Evolutionary conservation across 2,329 filamentous ascomycete species (phyloP).

Genomic region (Elsinoe batatas): DNA sequence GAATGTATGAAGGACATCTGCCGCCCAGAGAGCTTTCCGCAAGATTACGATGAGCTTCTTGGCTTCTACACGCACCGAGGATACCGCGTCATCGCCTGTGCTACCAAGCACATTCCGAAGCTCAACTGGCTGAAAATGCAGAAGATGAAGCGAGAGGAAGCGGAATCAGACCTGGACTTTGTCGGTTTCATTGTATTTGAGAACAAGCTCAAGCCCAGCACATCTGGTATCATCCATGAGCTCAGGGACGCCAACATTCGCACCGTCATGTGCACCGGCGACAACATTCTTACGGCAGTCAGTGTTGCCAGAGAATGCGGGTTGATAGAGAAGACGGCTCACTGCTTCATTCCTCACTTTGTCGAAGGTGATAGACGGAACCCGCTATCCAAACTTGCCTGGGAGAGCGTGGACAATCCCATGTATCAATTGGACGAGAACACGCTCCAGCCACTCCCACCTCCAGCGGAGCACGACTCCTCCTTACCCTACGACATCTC

Average conservation of each 20-base stretch:
- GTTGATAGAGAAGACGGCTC: constrained; percentile 67
- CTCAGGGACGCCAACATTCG: constrained; percentile 74
- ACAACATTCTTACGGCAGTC: constrained; percentile 94
- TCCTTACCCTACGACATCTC: constrained; percentile 78
- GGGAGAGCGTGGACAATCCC: constrained; percentile 92
- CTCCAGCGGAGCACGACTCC: constrained; percentile 61
- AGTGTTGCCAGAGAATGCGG: constrained; percentile 88
- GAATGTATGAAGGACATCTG: constrained; percentile 96
- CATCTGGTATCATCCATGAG: constrained; percentile 70
- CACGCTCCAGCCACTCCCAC: constrained; percentile 68
- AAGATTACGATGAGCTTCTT: constrained; percentile 81
- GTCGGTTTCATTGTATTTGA: constrained; percentile 97
- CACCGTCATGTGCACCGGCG: constrained; percentile 92
- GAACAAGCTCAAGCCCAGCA: constrained; percentile 91
- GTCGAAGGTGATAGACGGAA: constrained; percentile 66
- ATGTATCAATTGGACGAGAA: constrained; percentile 67
- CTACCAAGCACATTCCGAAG: constrained; percentile 76
- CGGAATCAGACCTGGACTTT: constrained; percentile 75
- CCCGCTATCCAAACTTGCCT: constrained; percentile 62
- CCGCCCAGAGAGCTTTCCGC: constrained; percentile 68
- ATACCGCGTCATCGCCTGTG: constrained; percentile 92
- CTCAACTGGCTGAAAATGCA: constrained; percentile 90
- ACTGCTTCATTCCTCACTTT: constrained; percentile 91
- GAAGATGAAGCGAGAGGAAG: constrained; percentile 80
- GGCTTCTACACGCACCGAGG: constrained; percentile 90